Conservation (phyloP, 2,329 filamentous ascomycete species). For the Phialemoniopsis sp. region DNA sequence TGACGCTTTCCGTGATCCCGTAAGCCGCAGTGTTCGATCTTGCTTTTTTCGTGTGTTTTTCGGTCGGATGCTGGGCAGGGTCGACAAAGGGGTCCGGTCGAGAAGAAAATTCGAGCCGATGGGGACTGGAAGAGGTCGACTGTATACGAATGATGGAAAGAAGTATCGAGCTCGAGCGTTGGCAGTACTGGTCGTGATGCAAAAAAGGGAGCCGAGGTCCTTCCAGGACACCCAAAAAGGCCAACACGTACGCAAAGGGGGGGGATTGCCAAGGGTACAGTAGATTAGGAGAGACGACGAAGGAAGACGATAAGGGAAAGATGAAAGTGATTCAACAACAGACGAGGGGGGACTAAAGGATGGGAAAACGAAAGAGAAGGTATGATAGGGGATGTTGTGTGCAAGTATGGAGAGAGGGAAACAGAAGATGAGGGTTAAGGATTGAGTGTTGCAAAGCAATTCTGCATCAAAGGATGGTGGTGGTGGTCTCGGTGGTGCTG, state of each 20-base stretch:
- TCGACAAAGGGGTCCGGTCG: background rate
- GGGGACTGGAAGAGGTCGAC: constrained; percentile 3
- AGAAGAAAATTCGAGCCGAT: constrained; percentile 1
- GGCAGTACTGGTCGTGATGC: background rate
- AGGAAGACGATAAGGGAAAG: constrained; percentile 11
- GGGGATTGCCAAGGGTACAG: background rate
- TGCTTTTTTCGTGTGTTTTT: no score
- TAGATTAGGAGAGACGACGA: constrained; percentile 9
- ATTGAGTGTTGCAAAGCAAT: no score
- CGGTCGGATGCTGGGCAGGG: no score
- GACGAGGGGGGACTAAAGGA: constrained; percentile 8
- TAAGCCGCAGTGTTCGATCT: no score
- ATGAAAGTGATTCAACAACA: constrained; percentile 7
- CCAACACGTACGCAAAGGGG: constrained; percentile 2
- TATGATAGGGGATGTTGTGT: constrained; percentile 6
- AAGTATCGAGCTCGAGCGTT: no score
- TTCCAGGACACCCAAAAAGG: constrained; percentile 4
- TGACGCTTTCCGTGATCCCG: no score
- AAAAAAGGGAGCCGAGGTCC: background rate
- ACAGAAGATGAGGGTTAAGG: constrained; percentile 6
- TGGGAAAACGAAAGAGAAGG: constrained; percentile 16
- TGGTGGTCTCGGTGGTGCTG: no score
- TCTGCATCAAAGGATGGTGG: no score
- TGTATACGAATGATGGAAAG: constrained; percentile 3
- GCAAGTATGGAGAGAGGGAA: constrained; percentile 2